A percentile compares a stretch with the other conserved stretches of the same genome.
phyloP scores from a whole-genome alignment of 139 green algal genomes.

The Gonium pectorale region DNA sequence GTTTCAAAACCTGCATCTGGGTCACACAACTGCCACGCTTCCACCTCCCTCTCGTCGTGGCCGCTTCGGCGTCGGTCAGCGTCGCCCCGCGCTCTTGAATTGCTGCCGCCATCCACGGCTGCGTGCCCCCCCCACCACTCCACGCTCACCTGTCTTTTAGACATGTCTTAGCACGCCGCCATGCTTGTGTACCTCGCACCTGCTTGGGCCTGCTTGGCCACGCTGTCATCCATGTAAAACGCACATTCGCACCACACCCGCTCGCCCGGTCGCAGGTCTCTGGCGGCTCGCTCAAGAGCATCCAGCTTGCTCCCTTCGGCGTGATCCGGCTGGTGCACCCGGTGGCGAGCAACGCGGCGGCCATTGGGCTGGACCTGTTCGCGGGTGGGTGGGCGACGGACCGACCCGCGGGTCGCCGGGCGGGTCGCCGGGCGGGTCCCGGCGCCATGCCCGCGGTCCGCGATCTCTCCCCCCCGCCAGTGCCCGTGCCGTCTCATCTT shows the following conservation, averaged over 20 bases:
- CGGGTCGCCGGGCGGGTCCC: background rate
- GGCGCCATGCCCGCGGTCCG: background rate
- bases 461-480: no score
- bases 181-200: background rate
- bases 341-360: background rate
- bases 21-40: no score
- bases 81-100: no score
- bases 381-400: background rate
- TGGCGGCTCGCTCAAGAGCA: background rate
- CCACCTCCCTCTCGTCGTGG: no score
- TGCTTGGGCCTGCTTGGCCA: background rate
- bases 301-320: conserved; percentile 18
- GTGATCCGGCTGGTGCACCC: conserved; percentile 13
- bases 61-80: no score
- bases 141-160: background rate
- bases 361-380: conserved; percentile 5
- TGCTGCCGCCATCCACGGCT: no score
- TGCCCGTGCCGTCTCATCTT: no score
- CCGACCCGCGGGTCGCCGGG: background rate
- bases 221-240: background rate
- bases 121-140: no score
- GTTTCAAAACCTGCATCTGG: no score
- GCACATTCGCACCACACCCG: background rate
- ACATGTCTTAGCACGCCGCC: background rate
- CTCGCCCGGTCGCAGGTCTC: background rate